Evolutionary conservation across 2,329 filamentous ascomycete genomes (phyloP).

Genomic region (Colletotrichum tropicale): DNA sequence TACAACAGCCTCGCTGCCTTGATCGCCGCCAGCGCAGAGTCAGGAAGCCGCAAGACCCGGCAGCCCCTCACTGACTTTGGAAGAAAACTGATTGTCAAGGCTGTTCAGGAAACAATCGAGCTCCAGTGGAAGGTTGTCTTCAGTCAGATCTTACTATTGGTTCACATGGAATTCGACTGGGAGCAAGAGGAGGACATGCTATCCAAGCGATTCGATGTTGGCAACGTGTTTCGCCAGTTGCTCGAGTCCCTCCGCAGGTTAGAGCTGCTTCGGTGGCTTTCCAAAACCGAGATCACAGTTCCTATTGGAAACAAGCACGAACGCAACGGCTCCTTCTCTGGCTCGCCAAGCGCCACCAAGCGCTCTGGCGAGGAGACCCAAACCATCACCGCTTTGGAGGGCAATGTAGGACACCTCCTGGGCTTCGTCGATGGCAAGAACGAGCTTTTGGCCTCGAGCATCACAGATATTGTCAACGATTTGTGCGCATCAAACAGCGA

Average conservation of each 20-base stretch:
- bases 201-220: conserved; percentile 66
- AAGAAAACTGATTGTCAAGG: conserved; percentile 73
- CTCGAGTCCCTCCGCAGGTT: conserved; percentile 74
- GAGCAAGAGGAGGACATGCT: conserved; percentile 74
- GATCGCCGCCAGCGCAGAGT: conserved; percentile 45
- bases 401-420: conserved; percentile 66
- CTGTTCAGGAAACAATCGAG: conserved; percentile 79
- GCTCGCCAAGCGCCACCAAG: conserved; percentile 37
- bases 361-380: conserved; percentile 50
- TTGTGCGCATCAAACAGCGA: conserved; percentile 69
- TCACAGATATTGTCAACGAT: conserved; percentile 72
- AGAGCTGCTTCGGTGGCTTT: conserved; percentile 75
- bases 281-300: conserved; percentile 60
- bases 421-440: conserved; percentile 57
- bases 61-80: conserved; percentile 76
- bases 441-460: conserved; percentile 59
- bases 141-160: conserved; percentile 80
- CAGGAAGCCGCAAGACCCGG: conserved; percentile 48
- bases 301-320: conserved; percentile 47
- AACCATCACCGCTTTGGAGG: conserved; percentile 63
- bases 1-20: conserved; percentile 58
- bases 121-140: conserved; percentile 77
- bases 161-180: conserved; percentile 86
- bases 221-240: conserved; percentile 71
- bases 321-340: conserved; percentile 37